Base-by-base conservation (phyloP, 345 rosid species). In the Pistacia integerrima region DNA sequence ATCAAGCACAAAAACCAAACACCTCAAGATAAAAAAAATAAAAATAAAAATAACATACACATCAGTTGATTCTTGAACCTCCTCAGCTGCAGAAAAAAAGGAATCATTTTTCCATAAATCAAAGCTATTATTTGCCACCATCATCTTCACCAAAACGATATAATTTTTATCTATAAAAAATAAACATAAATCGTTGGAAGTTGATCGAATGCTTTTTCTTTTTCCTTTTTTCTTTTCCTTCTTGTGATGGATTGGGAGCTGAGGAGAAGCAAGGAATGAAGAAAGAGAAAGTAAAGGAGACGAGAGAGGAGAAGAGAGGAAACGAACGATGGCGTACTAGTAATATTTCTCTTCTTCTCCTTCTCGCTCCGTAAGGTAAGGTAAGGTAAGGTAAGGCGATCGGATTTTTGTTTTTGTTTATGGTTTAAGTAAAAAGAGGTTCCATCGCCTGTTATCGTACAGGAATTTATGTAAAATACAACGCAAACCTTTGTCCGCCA, bases 21-120 rank as follows among this genome's bases (percentile, higher is more conserved):
- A 57, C 4, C 13, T 20, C 12, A 51, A 28, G 65, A 46, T 1
- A 5, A 54, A 35, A 51, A 54, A 33, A 56, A 28, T 14, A 44
- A 38, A 12, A 41, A 77, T 56, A 30, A 44, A 28, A 56, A 11
- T 13, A 72, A 82, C 95, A 62, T 87, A 94, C 97, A 83, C 76
- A 78, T 94, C 98, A 35, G 97, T 87, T 67, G 98, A 94, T 77
- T 90, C 91, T 80, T 94, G 98, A 70, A 94, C 94, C 86, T 92
- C 97, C 80, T 94, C 98, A n/a, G 98, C 98, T 0, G 96, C 97
- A 57, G 95, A 85, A 83, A 92, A 94, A 83, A 94, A 92, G 58
- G 88, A 83, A 74, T 94, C 98, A 67, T 90, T 92, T 82, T 88
- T 90, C 98, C 96, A 94, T 56, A 92, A 75, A 81, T 92, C 96